Evolutionary conservation across 768 basidiomycete genomes (phyloP).

Genomic region (Hygrophoropsis aurantiaca): DNA sequence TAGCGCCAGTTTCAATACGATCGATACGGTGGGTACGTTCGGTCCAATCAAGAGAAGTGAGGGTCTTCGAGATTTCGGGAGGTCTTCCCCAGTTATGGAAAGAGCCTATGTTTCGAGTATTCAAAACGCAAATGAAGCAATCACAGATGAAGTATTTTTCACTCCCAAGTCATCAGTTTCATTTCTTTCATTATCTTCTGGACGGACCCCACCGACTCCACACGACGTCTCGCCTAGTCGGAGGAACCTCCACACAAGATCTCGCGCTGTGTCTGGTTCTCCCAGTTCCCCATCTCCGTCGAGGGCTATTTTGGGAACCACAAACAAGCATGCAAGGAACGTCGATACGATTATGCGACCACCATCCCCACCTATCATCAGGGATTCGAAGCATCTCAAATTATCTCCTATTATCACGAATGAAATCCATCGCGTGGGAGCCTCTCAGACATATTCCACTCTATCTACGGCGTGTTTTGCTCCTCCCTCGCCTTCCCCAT

Average conservation of each 20-base stretch:
- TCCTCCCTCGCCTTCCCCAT: slow-evolving; percentile 29
- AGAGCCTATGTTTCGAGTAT: no score
- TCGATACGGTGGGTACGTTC: not conserved
- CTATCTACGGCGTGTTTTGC: slow-evolving; percentile 25
- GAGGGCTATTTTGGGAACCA: slow-evolving; percentile 1
- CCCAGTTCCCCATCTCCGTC: not conserved
- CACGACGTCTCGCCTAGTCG: no score
- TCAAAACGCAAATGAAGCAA: not conserved
- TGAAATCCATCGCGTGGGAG: slow-evolving; percentile 15
- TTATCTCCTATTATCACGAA: slow-evolving; percentile 12
- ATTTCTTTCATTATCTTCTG: not conserved
- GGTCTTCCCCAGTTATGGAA: no score
- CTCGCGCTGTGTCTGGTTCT: no score
- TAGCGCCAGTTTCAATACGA: not conserved
- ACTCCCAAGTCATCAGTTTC: slow-evolving; percentile 1
- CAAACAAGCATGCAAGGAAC: slow-evolving; percentile 1
- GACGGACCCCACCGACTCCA: not conserved
- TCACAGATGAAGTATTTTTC: slow-evolving; percentile 2
- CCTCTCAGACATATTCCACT: slow-evolving; percentile 25
- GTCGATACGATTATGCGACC: not conserved
- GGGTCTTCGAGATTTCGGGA: not conserved
- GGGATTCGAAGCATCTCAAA: slow-evolving; percentile 8
- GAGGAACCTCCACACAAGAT: no score
- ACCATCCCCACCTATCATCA: no score
- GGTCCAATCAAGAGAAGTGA: slow-evolving; percentile 2